These are phyloP conservation scores for Carex pumila DNA, from an alignment of 176 grass and related monocot species.

Conservation along the genomic window DNA sequence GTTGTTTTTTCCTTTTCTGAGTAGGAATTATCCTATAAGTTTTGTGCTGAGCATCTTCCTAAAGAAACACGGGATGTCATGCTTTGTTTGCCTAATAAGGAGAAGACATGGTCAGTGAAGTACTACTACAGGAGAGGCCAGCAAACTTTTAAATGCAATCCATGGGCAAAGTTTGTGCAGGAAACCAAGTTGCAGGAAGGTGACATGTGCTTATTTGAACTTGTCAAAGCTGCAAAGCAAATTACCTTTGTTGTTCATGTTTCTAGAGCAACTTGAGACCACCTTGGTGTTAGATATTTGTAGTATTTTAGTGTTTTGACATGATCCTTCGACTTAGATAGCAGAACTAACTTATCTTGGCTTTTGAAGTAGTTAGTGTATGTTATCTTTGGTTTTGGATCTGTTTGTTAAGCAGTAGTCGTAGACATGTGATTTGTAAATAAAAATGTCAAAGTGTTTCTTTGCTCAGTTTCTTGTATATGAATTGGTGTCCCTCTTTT, in stretches of 20 bases:
- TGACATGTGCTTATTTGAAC: conserved; percentile 33
- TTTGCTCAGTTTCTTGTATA: too few relatives aligned
- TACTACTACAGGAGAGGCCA: conserved; percentile 15
- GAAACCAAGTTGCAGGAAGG: conserved; percentile 24
- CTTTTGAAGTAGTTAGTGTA: conserved; percentile 3
- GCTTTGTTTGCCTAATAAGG: conserved; percentile 1
- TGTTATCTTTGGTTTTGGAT: conserved; percentile 15
- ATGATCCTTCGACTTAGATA: neutral
- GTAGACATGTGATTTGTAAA: neutral
- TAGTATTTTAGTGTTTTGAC: neutral
- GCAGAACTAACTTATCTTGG: conserved; percentile 17
- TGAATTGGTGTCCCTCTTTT: too few relatives aligned
- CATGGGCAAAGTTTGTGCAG: conserved; percentile 28
- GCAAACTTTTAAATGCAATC: neutral
- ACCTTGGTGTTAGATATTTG: neutral
- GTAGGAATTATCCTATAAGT: neutral
- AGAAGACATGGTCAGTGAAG: conserved; percentile 28
- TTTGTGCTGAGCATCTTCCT: neutral
- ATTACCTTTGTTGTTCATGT: conserved; percentile 20
- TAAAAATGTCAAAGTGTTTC: neutral
- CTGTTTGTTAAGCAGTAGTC: neutral
- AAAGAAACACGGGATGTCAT: neutral
- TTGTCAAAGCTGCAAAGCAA: neutral
- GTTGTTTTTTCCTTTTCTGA: neutral
- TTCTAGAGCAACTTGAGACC: neutral